Base-by-base conservation (phyloP, 331 rosid species). In the Pyracantha coccinea region DNA sequence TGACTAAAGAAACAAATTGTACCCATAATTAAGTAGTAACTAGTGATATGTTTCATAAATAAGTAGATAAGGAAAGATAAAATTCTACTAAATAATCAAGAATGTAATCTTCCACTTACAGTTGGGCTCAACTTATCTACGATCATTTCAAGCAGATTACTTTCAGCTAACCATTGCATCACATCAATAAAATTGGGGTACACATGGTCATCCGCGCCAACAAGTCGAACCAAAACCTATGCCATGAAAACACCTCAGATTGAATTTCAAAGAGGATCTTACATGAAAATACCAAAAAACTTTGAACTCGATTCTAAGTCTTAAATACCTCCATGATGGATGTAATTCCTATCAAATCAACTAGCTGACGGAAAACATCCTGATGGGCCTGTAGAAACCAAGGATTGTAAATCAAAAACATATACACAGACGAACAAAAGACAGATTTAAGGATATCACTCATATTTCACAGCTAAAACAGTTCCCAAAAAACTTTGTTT, bases 341-440 rank as follows among this genome's bases (percentile, higher is more conserved):
- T 69, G 99, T 95, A 68, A 89, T 90, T 81, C 99, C 99, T 62
- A 95, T 92, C 87, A 95, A 90, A 89, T 95, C 99, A 76, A 95
- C 97, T 74, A 95, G 74, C 68, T 86, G 96, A 69, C 92, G 86
- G 31, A 95, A 85, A 72, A 95, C 96, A 85, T 92, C 86, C 85
- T 87, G 97, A 82, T 92, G 98, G 62, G 91, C 98, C 98, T 95
- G 89, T 61, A 79, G 68, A 73, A 67, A 71, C 72, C 47, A 84
- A 20, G 12, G 23, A 52, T 4, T 23, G 31, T 1, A n/a, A 20
- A 31, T 84, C 31, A 35, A 29, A 17, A 16, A 59, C 31, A 52
- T 24, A 13, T 21, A 59, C 32, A 63, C 2, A 50, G 13, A 33
- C 21, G 45, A 8, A 33, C 19, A 72, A 28, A 25, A 21, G 20